Evolutionary conservation across 2,329 filamentous ascomycete genomes (phyloP), one percentile per base, ranked within the genome.

Genomic region (Bretziella fagacearum): DNA sequence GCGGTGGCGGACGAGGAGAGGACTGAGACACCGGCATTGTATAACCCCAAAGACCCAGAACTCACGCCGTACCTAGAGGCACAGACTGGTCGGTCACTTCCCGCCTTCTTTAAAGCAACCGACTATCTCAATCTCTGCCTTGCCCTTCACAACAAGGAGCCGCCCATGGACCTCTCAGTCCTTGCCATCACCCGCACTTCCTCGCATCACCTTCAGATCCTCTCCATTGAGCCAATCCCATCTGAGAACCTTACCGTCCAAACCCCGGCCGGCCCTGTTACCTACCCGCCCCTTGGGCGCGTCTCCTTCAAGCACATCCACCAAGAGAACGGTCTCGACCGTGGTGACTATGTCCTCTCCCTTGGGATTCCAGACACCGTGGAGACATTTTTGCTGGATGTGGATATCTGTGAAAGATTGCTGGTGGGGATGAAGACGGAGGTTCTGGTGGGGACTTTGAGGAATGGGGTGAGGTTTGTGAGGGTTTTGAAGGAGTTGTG

Each of bases 371-470:
- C 48, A 3, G 15, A 49, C 3, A 13, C 20, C 6, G 20, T 30
- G 2, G 44, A 65, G 26, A 60, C 60, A 10, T 79, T 93, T 53
- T 74, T 81, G 56, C 57, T 94, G 3, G 86, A 94, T 51, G 70
- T 75, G 22, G 59, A 68, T 13, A 53, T 67, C 8, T 56, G 72
- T 6, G 53, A 46, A 2, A 64, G 73, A 47, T 73, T 81, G 56
- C 71, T 73, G 50, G 60, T 69, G 0, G 83, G 84, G 0, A 73
- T 81, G 67, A 81, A 78, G 58, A 55, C 83, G 27, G 65, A 69
- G 22, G 60, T 73, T 0, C 62, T 59, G 0, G 62, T 83, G 7
- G 73, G 68, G 53, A 64, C 75, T 49, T 60, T 83, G 20, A 70
- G 70, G 54, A 74, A 79, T 20, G 79, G 75, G 2, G 51, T 84